phyloP scores from a whole-genome alignment of 1,139 yeast species.

The Geotrichum fermentans region DNA sequence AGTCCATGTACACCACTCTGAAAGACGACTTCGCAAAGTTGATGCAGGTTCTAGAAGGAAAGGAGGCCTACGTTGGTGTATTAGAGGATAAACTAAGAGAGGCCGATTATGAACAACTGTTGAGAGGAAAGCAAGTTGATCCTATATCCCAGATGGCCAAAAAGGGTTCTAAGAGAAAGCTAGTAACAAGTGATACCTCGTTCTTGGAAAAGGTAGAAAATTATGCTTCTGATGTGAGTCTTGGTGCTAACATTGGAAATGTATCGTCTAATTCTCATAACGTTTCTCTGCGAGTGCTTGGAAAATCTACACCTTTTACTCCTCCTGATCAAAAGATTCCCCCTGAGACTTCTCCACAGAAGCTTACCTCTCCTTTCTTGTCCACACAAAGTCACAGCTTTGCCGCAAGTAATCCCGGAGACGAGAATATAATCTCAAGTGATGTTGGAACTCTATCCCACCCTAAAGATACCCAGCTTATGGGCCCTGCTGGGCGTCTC shows the following conservation, averaged over 20 bases:
- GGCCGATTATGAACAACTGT: conserved; percentile 18
- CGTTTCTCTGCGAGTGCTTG: conserved; percentile 7
- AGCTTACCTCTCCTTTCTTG: conserved; percentile 10
- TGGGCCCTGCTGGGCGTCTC: neutral
- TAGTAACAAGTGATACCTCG: conserved; percentile 14
- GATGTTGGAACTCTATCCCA: neutral
- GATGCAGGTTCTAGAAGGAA: conserved; percentile 9
- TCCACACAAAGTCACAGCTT: neutral
- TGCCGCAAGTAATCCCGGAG: neutral
- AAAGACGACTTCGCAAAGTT: conserved; percentile 11
- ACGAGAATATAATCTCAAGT: neutral
- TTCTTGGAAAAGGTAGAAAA: conserved; percentile 12
- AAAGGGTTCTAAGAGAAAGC: conserved; percentile 5
- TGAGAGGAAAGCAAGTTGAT: conserved; percentile 3
- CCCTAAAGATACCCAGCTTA: too few species aligned
- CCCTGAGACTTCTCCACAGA: conserved; percentile 11
- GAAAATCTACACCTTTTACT: conserved; percentile 7
- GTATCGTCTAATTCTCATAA: too few species aligned
- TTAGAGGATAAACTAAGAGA: conserved; percentile 17
- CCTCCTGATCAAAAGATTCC: conserved; percentile 17
- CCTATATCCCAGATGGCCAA: neutral
- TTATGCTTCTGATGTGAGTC: neutral
- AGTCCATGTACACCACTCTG: conserved; percentile 12
- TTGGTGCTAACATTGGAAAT: neutral
- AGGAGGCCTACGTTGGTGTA: conserved; percentile 4